Conservation (phyloP, 306 rosid species). For the Quercus aquifolioides region DNA sequence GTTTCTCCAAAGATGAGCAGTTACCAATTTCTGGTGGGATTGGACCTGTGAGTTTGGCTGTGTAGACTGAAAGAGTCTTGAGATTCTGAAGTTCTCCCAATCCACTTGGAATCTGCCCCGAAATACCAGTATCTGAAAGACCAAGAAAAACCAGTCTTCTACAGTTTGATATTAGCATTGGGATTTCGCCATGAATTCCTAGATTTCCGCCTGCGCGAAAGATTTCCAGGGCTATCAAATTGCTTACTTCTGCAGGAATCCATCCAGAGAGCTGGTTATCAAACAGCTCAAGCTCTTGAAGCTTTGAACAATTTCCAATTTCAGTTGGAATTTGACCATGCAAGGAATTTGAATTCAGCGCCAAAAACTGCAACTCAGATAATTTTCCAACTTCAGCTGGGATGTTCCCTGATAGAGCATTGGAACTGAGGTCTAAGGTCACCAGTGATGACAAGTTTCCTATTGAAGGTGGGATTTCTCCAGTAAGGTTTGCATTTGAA, state of each 20-base stretch:
- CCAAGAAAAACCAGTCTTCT: conserved; percentile 65
- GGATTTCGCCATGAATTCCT: conserved; percentile 75
- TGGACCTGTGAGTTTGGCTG: conserved; percentile 73
- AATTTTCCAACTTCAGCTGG: conserved; percentile 64
- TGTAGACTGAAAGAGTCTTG: conserved; percentile 72
- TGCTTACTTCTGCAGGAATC: conserved; percentile 76
- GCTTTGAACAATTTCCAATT: conserved; percentile 77
- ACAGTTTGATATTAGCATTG: conserved; percentile 75
- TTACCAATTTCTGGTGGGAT: conserved; percentile 81
- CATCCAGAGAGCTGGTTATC: conserved; percentile 79
- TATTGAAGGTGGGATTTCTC: conserved; percentile 56
- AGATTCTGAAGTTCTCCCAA: conserved; percentile 73
- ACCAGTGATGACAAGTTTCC: conserved; percentile 73
- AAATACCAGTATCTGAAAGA: conserved; percentile 78
- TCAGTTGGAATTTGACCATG: conserved; percentile 61
- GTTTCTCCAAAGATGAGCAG: conserved; percentile 66
- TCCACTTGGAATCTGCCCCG: conserved; percentile 72
- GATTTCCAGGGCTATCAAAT: conserved; percentile 45
- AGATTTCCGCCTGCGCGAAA: conserved; percentile 83
- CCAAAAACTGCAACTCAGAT: conserved; percentile 41
- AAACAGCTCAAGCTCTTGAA: conserved; percentile 57
- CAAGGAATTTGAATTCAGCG: conserved; percentile 70
- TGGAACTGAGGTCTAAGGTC: conserved; percentile 78
- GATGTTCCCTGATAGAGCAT: conserved; percentile 70
- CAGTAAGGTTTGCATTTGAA: conserved; percentile 80